A percentile compares a stretch with the other conserved stretches of the same genome.
Conservation (phyloP, 805 yeast genomes). For the Middelhovenomyces tepae region DNA sequence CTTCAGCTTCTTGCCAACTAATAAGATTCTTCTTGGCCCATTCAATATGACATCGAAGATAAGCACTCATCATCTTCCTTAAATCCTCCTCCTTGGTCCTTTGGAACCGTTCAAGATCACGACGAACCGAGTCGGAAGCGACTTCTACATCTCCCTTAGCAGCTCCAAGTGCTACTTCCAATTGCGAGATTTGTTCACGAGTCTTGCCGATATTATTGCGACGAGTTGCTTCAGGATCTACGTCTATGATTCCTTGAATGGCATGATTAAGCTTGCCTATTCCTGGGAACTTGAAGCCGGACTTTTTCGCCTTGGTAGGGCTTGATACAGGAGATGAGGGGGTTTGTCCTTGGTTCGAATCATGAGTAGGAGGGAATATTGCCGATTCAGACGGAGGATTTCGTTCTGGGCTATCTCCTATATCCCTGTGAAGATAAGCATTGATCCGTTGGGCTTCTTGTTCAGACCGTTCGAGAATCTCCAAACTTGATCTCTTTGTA, state of each 20-base stretch:
- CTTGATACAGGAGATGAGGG: too few relatives aligned
- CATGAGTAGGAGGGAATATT: conserved; percentile 17
- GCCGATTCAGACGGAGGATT: background rate
- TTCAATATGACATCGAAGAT: conserved; percentile 46
- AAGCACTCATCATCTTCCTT: conserved; percentile 42
- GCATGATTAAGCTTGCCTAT: conserved; percentile 42
- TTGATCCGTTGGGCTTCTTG: conserved; percentile 37
- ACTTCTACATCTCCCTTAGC: conserved; percentile 45
- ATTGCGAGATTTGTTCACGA: conserved; percentile 36
- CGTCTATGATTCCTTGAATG: conserved; percentile 54
- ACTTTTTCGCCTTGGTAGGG: conserved; percentile 23
- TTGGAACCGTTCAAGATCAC: conserved; percentile 39
- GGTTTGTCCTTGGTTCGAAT: conserved; percentile 5
- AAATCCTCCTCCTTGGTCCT: conserved; percentile 42
- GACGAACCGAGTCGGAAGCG: conserved; percentile 37
- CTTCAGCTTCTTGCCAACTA: conserved; percentile 55
- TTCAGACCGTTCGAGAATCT: conserved; percentile 34
- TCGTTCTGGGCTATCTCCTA: background rate
- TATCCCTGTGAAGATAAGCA: conserved; percentile 21
- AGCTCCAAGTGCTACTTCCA: conserved; percentile 42
- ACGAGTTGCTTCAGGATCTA: conserved; percentile 57
- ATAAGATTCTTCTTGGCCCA: conserved; percentile 65
- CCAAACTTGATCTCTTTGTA: conserved; percentile 28
- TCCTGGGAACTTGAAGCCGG: conserved; percentile 46
- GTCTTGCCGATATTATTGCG: conserved; percentile 40